phyloP scores from a whole-genome alignment of 495 filamentous ascomycete species.

The Acidiella bohemica region DNA sequence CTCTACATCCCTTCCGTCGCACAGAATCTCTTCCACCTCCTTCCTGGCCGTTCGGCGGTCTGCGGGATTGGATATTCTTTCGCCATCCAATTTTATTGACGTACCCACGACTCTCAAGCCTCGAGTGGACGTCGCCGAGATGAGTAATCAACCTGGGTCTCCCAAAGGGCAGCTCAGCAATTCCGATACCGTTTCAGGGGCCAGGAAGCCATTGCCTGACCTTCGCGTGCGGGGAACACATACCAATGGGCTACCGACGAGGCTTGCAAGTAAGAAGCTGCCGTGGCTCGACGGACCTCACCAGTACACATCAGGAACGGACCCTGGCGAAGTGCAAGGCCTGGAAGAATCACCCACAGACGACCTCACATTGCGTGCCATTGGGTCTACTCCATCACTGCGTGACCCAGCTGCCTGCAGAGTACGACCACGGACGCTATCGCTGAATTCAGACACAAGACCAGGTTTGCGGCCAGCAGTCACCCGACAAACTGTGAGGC shows the following conservation, averaged over 20 bases:
- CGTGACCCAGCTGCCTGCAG: background rate
- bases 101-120: too few species aligned
- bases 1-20: too few species aligned
- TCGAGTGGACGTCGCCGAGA: too few species aligned
- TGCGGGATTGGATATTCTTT: too few species aligned
- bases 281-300: slow-evolving; percentile 15
- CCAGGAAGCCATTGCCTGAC: too few species aligned
- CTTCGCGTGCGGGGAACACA: background rate
- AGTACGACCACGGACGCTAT: slow-evolving; percentile 2
- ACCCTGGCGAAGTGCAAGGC: too few species aligned
- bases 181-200: too few species aligned
- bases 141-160: too few species aligned
- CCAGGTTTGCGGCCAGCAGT: slow-evolving; percentile 4
- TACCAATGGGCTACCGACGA: too few species aligned
- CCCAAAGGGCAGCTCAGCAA: background rate
- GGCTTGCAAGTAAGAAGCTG: slow-evolving; percentile 13
- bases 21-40: too few species aligned
- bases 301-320: background rate
- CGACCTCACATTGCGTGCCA: slow-evolving; percentile 10
- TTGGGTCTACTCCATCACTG: slow-evolving; percentile 12
- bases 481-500: slow-evolving; percentile 6
- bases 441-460: slow-evolving; percentile 8
- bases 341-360: background rate
- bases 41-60: too few species aligned
- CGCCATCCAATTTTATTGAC: too few species aligned